Evolutionary conservation across 139 green algal species (phyloP).

Genomic region (Raphidocelis subcapitata): DNA sequence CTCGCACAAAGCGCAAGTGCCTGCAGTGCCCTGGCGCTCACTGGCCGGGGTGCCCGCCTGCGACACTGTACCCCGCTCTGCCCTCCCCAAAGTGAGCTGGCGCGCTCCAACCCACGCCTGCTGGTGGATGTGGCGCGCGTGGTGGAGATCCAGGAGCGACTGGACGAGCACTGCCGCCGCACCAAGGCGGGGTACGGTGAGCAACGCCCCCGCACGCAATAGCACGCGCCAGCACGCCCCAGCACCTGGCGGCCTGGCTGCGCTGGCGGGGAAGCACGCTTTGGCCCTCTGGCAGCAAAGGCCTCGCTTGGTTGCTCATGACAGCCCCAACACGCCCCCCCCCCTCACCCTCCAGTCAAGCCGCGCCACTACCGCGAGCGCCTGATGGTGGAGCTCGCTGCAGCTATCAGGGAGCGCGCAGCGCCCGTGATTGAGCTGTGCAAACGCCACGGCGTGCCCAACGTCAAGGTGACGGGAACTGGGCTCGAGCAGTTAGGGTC

Average conservation of each 20-base stretch:
- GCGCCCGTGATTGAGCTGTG: conserved; percentile 27
- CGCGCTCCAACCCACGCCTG: conserved; percentile 54
- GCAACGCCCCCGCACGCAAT: too few species aligned
- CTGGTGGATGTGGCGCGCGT: conserved; percentile 76
- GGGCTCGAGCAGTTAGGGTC: too few species aligned
- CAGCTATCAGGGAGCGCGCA: conserved; percentile 16
- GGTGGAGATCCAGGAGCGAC: conserved; percentile 73
- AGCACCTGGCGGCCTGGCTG: too few species aligned
- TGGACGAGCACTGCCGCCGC: conserved; percentile 37
- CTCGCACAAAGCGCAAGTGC: too few species aligned
- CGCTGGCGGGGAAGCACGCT: too few species aligned
- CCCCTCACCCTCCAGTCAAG: conserved; percentile 1
- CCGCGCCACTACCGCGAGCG: conserved; percentile 15
- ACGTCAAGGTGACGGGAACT: conserved; percentile 24
- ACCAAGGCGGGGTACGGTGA: conserved; percentile 23
- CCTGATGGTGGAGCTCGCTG: conserved; percentile 25
- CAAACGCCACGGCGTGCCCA: conserved; percentile 21
- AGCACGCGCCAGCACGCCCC: too few species aligned
- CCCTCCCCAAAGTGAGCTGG: background rate
- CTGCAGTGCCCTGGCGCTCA: too few species aligned
- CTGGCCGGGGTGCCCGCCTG: too few species aligned
- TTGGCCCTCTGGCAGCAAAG: too few species aligned
- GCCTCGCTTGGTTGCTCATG: too few species aligned
- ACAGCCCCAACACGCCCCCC: background rate
- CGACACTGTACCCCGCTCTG: too few species aligned